Conservation (phyloP, 1,284 basidiomycete genomes). For the Amylostereum areolatum region DNA sequence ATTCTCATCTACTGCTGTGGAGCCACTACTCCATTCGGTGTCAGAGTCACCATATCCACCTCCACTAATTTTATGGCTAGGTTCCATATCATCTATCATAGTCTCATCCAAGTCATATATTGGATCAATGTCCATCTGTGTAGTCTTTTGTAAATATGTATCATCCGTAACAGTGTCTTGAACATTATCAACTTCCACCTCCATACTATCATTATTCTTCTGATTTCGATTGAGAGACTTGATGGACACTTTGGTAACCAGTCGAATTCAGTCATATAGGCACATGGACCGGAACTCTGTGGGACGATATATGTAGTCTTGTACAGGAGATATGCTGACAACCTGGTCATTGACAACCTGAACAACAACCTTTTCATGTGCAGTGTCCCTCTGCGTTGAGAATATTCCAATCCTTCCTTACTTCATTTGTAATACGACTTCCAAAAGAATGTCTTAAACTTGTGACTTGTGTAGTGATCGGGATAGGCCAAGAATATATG, state of each 20-base stretch:
- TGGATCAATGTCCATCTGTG: too few species aligned
- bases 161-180: too few species aligned
- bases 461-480: slow-evolving; percentile 25
- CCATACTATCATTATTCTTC: too few species aligned
- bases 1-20: neutral
- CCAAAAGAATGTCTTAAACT: slow-evolving; percentile 24
- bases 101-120: neutral
- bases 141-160: too few species aligned
- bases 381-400: neutral
- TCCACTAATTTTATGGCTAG: too few species aligned
- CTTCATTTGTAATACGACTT: slow-evolving; percentile 15
- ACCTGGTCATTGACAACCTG: neutral
- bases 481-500: slow-evolving; percentile 24
- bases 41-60: too few species aligned
- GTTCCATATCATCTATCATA: too few species aligned
- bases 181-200: too few species aligned
- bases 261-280: neutral
- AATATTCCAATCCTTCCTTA: slow-evolving; percentile 3
- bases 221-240: neutral
- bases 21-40: too few species aligned
- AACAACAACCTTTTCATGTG: neutral
- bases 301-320: neutral
- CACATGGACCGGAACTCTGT: neutral
- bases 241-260: neutral
- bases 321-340: neutral